Base-by-base conservation (phyloP, 2,329 filamentous ascomycete genomes). In the Paecilomyces sp. region DNA sequence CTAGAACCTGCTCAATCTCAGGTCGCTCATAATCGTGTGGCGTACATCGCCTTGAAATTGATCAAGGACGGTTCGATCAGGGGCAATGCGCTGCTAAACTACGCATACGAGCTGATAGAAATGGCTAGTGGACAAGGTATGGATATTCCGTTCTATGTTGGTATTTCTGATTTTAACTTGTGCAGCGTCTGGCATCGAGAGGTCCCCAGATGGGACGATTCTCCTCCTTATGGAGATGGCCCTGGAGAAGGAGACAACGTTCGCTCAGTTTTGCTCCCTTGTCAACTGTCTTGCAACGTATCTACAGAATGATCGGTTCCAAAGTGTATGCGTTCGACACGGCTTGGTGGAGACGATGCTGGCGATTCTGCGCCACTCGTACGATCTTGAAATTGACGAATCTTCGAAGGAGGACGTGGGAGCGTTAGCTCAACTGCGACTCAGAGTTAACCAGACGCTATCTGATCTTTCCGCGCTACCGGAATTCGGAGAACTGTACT, bases 61-160 rank as follows among this genome's bases (percentile, higher is more conserved):
- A 66, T 77, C 25, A 70, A 64, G 36, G 69, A 74, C 52, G 69
- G 66, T 2, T 61, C 61, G 3, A 67, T 77, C 30, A 60, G 68
- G 30, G 71, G 67, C 7, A 72, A 73, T 55, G 67, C 68, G 28
- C 62, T 76, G 15, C 65, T 77, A 31, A 66, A 68, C 33, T 77
- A 72, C 62, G 64, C 70, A 15, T 77, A 74, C 60, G 76, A 77
- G 30, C 64, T 78, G n/a, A 62, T 78, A 51, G 74, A 77, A 50
- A 60, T 76, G 34, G 65, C 71, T 34, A 68, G 70, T 9, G 74
- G 76, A 54, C 74, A 77, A 73, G 71, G 75, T 76, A 69, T 60
- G 63, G 13, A 51, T 55, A 53, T 41, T 6, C 55, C 54, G 31
- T 15, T 11, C 51, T 57, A 50, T 51, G 12, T 22, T 60, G 33